Percentiles rank a stretch among this genome's conserved stretches.
These are phyloP conservation scores for Melanomma pulvis-pyrius DNA, from an alignment of 495 filamentous ascomycete genomes.

Conservation along the genomic window DNA sequence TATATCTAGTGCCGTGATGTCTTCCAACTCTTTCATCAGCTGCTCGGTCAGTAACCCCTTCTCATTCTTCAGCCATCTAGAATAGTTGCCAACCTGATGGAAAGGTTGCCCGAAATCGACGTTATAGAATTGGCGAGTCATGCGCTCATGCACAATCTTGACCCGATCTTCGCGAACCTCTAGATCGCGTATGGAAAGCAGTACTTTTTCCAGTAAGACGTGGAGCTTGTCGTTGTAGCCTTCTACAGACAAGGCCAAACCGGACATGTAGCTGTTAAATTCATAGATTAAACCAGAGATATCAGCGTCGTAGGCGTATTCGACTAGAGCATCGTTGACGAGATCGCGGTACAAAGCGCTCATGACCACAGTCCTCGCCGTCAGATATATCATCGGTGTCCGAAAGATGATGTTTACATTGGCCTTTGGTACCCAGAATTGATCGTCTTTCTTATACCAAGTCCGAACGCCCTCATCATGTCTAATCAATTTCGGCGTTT, in stretches of 20 bases:
- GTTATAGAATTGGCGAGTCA: constrained; percentile 76
- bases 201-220: constrained; percentile 87
- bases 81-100: constrained; percentile 85
- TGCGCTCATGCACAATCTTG: constrained; percentile 85
- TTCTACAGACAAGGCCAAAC: constrained; percentile 76
- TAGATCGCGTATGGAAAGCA: constrained; percentile 82
- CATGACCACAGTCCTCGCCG: constrained; percentile 76
- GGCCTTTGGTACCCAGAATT: constrained; percentile 97
- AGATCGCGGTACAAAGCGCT: constrained; percentile 82
- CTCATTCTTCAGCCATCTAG: constrained; percentile 75
- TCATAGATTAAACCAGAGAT: constrained; percentile 87
- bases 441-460: constrained; percentile 99
- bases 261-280: constrained; percentile 67
- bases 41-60: constrained; percentile 81
- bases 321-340: constrained; percentile 84
- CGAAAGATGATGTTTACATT: constrained; percentile 79
- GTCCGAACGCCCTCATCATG: constrained; percentile 79
- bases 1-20: constrained; percentile 73
- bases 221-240: constrained; percentile 97
- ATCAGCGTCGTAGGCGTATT: constrained; percentile 97
- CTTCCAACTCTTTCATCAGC: constrained; percentile 72
- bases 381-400: constrained; percentile 75
- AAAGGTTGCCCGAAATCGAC: constrained; percentile 86
- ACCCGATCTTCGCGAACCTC: constrained; percentile 83
- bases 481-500: constrained; percentile 81